These are phyloP conservation scores for Fragosphaeria purpurea DNA, from an alignment of 2,329 filamentous ascomycete genomes.

Conservation along the genomic window DNA sequence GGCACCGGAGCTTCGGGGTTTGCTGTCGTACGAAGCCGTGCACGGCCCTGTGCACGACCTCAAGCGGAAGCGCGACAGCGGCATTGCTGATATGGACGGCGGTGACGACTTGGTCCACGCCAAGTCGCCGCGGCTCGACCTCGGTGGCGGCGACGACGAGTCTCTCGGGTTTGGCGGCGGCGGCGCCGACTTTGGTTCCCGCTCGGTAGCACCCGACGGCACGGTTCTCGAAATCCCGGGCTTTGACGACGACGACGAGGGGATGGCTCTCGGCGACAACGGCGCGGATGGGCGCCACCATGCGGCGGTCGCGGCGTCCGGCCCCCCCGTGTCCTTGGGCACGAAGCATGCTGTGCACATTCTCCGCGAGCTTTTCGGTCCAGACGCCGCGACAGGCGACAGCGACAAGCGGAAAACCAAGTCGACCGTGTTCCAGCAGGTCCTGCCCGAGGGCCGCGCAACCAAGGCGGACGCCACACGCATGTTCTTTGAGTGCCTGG, in stretches of 20 bases:
- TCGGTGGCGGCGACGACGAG: conserved; percentile 49
- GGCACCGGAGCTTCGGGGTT: conserved; percentile 87
- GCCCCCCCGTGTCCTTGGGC: conserved; percentile 75
- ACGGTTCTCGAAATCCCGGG: conserved; percentile 56
- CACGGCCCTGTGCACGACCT: conserved; percentile 61
- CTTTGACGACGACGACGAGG: conserved; percentile 37
- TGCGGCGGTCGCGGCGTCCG: conserved; percentile 67
- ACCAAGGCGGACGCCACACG: conserved; percentile 89
- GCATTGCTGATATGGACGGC: conserved; percentile 67
- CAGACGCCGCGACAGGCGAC: conserved; percentile 54
- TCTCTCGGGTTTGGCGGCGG: conserved; percentile 27
- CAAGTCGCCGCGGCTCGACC: conserved; percentile 60
- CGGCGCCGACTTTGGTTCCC: conserved; percentile 42
- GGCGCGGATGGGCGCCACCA: conserved; percentile 51
- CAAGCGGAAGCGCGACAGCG: conserved; percentile 90
- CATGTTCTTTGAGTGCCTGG: conserved; percentile 98
- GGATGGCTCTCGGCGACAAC: conserved; percentile 21
- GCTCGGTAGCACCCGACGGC: conserved; percentile 46
- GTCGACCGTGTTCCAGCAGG: conserved; percentile 79
- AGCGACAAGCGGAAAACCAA: conserved; percentile 64
- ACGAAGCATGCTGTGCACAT: conserved; percentile 96
- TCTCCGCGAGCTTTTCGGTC: conserved; percentile 76
- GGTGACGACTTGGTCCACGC: conserved; percentile 51
- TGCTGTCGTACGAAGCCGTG: conserved; percentile 78
- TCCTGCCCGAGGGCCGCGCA: conserved; percentile 73